Conservation (phyloP, 495 filamentous ascomycete species). For the Trichoderma orchidacearum region DNA sequence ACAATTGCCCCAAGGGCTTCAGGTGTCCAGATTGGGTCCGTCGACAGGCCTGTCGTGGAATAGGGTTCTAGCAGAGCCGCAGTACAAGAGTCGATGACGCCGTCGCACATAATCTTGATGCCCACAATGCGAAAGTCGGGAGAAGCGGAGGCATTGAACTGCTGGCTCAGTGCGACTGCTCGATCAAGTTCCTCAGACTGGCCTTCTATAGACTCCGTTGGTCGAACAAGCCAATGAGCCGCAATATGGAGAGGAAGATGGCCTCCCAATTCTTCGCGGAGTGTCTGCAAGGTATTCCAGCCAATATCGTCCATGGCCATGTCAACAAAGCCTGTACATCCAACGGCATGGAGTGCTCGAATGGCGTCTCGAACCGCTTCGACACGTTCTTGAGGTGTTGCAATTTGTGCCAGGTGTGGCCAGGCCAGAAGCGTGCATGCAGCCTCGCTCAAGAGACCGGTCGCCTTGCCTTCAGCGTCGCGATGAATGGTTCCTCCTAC, state of each 20-base stretch:
- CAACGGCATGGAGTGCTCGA: conserved; percentile 34
- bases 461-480: conserved; percentile 34
- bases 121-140: conserved; percentile 46
- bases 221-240: conserved; percentile 49
- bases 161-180: conserved; percentile 37
- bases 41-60: conserved; percentile 18
- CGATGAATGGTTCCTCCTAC: conserved; percentile 44
- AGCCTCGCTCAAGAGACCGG: conserved; percentile 45
- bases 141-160: conserved; percentile 31
- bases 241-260: conserved; percentile 41
- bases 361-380: conserved; percentile 36
- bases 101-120: conserved; percentile 56
- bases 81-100: conserved; percentile 54
- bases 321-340: conserved; percentile 51
- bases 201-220: conserved; percentile 15
- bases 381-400: conserved; percentile 36
- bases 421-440: conserved; percentile 41
- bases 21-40: conserved; percentile 41
- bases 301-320: conserved; percentile 54
- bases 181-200: conserved; percentile 41
- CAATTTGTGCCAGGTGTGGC: conserved; percentile 39
- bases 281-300: conserved; percentile 42
- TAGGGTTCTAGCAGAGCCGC: conserved; percentile 50
- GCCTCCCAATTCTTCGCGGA: conserved; percentile 19
- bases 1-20: conserved; percentile 40